Base-by-base conservation (phyloP, 2,329 filamentous ascomycete species). In the Cladosporium oxysporum region DNA sequence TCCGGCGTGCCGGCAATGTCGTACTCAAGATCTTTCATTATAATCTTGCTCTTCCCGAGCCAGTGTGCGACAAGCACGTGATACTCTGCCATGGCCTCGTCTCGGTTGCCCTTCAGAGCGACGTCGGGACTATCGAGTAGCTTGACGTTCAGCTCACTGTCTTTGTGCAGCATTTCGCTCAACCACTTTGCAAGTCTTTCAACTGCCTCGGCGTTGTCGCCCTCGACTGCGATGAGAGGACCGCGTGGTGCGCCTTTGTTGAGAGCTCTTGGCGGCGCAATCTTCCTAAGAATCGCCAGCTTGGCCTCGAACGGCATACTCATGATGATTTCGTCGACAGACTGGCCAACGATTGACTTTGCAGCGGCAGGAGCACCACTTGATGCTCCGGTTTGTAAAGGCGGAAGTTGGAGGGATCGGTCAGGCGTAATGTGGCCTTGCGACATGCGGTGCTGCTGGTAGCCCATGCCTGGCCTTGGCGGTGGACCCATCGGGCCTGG, bases 221-320 rank as follows among this genome's bases (percentile, higher is more conserved):
- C 93, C 77, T 98, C 94, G 31, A 98, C 81, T 0, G 91, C 90
- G 68, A 98, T 89, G 44, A 97, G 85, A 0, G 91, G 87, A 0
- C 94, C 93, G n/a, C 93, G 86, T 1, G 69, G 67, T 7, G 66
- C 60, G 52, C 59, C 63, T 29, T 68, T 67, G 12, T 7, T 82
- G 80, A 70, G 72, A 82, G 78, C 66, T 16, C 91, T 81, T 0
- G 91, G 88, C 28, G 90, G 91, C 55, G 90, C 90, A 69, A 97
- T 92, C 68, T 88, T 88, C 18, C 87, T 84, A 37, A 98, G 82
- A 2, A 94, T 84, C 58, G 88, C 87, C 71, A 97, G 86, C 77
- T 96, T 97, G 70, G 88, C 88, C 53, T 88, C 79, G 72, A 91
- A 90, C 0, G 90, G 85, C 61, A 95, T 90, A 29, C 84, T 87